A percentile compares a stretch with the other conserved stretches of the same genome.
Evolutionary conservation across 495 filamentous ascomycete species (phyloP).

Genomic region (Neurospora sp.): DNA sequence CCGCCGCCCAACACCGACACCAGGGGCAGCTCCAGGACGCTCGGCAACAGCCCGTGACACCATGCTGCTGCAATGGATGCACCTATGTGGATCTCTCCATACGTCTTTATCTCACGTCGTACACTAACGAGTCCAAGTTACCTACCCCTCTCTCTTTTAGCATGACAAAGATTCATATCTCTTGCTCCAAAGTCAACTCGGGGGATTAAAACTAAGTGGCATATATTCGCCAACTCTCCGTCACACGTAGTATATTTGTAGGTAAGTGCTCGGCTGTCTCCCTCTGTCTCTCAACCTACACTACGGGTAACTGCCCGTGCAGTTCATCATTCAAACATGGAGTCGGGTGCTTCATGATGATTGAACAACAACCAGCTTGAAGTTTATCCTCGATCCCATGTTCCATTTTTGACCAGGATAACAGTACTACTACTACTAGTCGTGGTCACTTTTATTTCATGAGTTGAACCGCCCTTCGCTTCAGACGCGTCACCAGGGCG

Average conservation of each 20-base stretch:
- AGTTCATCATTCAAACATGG: neutral
- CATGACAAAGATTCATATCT: neutral
- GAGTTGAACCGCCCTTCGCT: neutral
- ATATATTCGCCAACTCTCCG: neutral
- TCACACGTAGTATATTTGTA: neutral
- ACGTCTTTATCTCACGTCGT: neutral
- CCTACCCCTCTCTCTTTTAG: neutral
- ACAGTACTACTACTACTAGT: neutral
- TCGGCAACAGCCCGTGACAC: neutral
- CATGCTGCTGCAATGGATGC: neutral
- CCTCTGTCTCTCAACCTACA: neutral
- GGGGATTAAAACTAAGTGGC: neutral
- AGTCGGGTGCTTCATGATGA: neutral
- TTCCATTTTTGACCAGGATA: neutral
- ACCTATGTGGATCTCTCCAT: neutral
- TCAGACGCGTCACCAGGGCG: neutral
- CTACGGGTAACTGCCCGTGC: neutral
- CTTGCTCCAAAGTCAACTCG: neutral
- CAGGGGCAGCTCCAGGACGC: neutral
- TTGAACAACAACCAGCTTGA: neutral
- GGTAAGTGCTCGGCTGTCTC: neutral
- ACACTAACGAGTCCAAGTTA: neutral
- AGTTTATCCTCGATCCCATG: neutral
- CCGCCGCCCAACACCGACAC: neutral
- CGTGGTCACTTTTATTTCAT: neutral